Conservation (phyloP, 257 asterid genomes). For the Striga asiatica region DNA sequence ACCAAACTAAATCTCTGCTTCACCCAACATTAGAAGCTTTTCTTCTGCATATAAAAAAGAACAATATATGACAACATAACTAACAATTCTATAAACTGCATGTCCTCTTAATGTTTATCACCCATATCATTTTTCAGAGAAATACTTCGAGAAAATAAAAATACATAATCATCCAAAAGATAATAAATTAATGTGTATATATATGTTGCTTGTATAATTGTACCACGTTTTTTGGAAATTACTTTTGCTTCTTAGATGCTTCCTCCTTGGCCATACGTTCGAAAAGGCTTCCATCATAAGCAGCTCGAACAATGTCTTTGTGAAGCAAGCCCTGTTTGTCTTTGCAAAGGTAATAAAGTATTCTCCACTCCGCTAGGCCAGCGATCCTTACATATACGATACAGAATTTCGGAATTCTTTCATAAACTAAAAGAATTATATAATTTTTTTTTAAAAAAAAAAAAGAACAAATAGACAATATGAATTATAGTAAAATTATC, state of each 20-base stretch:
- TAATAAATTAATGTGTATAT: too few relatives aligned
- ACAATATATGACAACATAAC: not conserved
- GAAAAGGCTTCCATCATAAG: constrained; percentile 75
- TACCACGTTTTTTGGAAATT: constrained; percentile 15
- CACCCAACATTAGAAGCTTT: not conserved
- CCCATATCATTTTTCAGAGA: not conserved
- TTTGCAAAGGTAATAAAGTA: constrained; percentile 54
- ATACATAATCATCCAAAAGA: too few relatives aligned
- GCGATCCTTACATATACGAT: constrained; percentile 69
- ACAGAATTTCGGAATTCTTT: too few relatives aligned
- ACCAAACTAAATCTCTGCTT: not conserved
- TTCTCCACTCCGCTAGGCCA: constrained; percentile 62
- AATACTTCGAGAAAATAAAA: too few relatives aligned
- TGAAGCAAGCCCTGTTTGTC: constrained; percentile 52
- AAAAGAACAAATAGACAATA: too few relatives aligned
- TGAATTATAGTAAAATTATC: too few relatives aligned
- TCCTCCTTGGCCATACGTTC: constrained; percentile 55
- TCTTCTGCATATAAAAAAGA: not conserved
- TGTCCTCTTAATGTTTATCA: too few relatives aligned
- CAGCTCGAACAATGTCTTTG: constrained; percentile 47
- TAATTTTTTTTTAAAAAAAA: too few relatives aligned
- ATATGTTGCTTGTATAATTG: too few relatives aligned
- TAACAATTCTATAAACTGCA: too few relatives aligned
- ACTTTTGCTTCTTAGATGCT: constrained; percentile 34
- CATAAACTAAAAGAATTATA: too few relatives aligned